Conservation (phyloP, 345 rosid species). For the Syzygium aromaticum region DNA sequence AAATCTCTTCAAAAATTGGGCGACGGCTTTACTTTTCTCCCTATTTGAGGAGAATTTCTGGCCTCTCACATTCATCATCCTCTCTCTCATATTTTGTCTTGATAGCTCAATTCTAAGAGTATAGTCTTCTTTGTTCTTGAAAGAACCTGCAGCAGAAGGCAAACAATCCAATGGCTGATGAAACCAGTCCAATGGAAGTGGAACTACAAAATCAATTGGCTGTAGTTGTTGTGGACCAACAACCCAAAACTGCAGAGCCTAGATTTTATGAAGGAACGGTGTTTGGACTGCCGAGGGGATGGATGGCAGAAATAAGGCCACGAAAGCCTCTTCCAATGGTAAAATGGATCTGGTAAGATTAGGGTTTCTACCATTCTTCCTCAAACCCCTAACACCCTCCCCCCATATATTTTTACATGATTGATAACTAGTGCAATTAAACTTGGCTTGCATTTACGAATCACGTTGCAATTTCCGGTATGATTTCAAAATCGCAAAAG, state of each 20-base stretch:
- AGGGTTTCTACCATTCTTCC: background rate
- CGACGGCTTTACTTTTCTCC: background rate
- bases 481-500: background rate
- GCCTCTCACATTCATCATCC: background rate
- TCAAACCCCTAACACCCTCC: background rate
- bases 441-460: background rate
- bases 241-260: background rate
- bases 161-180: background rate
- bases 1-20: background rate
- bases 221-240: background rate
- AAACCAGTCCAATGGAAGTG: background rate
- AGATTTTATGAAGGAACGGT: background rate
- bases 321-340: background rate
- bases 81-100: background rate
- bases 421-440: background rate
- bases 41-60: background rate
- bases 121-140: background rate
- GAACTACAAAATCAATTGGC: background rate
- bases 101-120: background rate
- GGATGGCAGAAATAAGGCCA: background rate
- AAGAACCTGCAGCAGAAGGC: background rate
- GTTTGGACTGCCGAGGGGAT: background rate
- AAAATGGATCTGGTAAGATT: background rate
- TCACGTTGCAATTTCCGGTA: background rate
- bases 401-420: no score